phyloP scores from a whole-genome alignment of 441 rosid genomes.

The Bruguiera hainesii region DNA sequence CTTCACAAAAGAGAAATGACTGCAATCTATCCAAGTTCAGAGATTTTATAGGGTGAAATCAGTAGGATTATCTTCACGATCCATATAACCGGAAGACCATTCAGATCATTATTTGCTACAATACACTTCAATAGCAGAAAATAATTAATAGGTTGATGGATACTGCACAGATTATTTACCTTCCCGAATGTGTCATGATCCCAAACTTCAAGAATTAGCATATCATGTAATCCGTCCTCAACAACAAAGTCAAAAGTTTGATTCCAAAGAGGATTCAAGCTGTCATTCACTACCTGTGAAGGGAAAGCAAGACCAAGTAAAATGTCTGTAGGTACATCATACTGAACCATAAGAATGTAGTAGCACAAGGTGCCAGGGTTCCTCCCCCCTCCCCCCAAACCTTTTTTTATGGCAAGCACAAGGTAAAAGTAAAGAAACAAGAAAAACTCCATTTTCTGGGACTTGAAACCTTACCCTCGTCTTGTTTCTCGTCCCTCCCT shows the following conservation, averaged over 20 bases:
- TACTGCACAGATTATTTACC: constrained; percentile 37
- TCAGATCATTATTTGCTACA: too few relatives aligned
- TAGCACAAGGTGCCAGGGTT: not conserved
- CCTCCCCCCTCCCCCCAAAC: too few relatives aligned
- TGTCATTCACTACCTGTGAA: constrained; percentile 79
- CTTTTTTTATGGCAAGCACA: too few relatives aligned
- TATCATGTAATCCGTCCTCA: constrained; percentile 95
- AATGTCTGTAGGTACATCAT: not conserved
- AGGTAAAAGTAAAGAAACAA: too few relatives aligned
- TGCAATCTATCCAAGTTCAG: too few relatives aligned
- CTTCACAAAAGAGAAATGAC: too few relatives aligned
- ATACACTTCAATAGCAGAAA: too few relatives aligned
- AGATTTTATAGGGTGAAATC: too few relatives aligned
- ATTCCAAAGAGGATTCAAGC: constrained; percentile 95
- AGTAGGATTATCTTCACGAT: too few relatives aligned
- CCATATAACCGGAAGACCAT: too few relatives aligned
- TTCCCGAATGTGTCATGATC: constrained; percentile 99
- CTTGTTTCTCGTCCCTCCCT: constrained; percentile 56
- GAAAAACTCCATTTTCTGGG: not conserved
- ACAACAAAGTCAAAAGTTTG: constrained; percentile 96
- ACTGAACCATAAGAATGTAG: not conserved
- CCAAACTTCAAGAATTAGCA: constrained; percentile 87
- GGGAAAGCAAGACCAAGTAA: constrained; percentile 5
- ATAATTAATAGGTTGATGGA: not conserved
- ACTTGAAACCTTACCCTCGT: constrained; percentile 55